These are phyloP conservation scores for Dioscorea zingiberensis DNA, from an alignment of 106 monocot genomes.

Conservation along the genomic window DNA sequence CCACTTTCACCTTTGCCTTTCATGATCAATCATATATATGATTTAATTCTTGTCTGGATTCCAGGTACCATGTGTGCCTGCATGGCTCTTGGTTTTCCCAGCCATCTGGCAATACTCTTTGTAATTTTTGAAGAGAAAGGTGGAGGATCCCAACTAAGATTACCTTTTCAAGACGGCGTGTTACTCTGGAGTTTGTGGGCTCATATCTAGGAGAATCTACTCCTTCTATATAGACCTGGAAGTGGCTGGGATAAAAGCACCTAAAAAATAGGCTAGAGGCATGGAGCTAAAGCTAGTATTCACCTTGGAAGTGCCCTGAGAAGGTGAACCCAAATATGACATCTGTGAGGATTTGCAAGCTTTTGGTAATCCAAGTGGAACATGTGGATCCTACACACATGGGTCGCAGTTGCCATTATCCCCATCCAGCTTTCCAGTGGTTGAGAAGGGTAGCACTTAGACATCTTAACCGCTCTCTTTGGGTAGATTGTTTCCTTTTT, in stretches of 20 bases:
- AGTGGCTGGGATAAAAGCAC: slow-evolving; percentile 20
- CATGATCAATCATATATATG: not conserved
- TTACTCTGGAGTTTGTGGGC: slow-evolving; percentile 47
- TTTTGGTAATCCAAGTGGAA: slow-evolving; percentile 84
- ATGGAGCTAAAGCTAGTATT: slow-evolving; percentile 21
- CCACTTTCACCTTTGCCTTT: not conserved
- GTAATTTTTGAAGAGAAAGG: slow-evolving; percentile 94
- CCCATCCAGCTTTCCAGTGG: slow-evolving; percentile 40
- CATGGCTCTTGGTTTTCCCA: slow-evolving; percentile 94
- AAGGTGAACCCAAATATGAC: slow-evolving; percentile 44
- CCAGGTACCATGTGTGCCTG: slow-evolving; percentile 99
- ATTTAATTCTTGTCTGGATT: slow-evolving; percentile 1
- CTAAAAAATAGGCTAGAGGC: slow-evolving; percentile 2
- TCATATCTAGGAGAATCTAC: slow-evolving; percentile 54
- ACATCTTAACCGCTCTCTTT: not conserved
- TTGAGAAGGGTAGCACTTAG: slow-evolving; percentile 59
- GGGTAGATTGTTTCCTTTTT: too few species aligned
- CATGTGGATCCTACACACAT: slow-evolving; percentile 46
- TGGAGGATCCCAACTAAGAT: slow-evolving; percentile 90
- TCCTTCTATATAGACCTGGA: slow-evolving; percentile 49
- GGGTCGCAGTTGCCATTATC: slow-evolving; percentile 79
- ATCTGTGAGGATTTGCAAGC: slow-evolving; percentile 69
- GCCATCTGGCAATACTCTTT: slow-evolving; percentile 61
- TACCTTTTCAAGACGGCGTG: slow-evolving; percentile 52
- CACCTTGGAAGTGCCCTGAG: slow-evolving; percentile 51